phyloP scores from a whole-genome alignment of 1,284 basidiomycete genomes.

The Gymnopus androsaceus region DNA sequence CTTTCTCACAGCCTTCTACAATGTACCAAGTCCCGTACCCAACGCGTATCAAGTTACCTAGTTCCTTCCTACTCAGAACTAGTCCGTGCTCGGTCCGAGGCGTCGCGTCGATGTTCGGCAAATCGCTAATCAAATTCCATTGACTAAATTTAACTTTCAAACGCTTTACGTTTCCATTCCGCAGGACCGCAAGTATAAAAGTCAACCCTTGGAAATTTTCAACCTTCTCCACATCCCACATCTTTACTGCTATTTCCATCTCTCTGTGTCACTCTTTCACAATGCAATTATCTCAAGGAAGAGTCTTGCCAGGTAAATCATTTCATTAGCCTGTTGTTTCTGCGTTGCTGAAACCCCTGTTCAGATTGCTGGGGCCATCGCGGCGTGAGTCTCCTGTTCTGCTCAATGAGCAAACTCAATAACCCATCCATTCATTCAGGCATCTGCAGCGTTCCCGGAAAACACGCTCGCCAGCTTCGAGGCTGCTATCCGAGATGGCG shows the following conservation, averaged over 20 bases:
- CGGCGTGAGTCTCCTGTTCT: constrained; percentile 61
- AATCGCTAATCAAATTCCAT: too few relatives aligned
- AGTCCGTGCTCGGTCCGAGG: too few relatives aligned
- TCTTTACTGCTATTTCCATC: neutral
- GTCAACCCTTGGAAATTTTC: too few relatives aligned
- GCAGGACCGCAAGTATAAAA: too few relatives aligned
- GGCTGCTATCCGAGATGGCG: constrained; percentile 89
- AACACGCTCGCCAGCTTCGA: constrained; percentile 93
- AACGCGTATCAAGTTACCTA: too few relatives aligned
- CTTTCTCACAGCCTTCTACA: too few relatives aligned
- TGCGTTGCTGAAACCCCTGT: neutral
- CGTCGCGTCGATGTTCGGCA: too few relatives aligned
- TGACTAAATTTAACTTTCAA: too few relatives aligned
- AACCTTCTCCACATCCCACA: neutral
- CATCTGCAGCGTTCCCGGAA: constrained; percentile 85
- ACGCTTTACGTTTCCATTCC: too few relatives aligned
- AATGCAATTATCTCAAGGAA: constrained; percentile 1
- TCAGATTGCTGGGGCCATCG: constrained; percentile 94
- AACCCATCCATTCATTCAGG: constrained; percentile 45
- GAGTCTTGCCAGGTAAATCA: constrained; percentile 37
- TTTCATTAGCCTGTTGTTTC: neutral
- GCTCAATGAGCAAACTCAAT: neutral
- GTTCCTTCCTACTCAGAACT: too few relatives aligned
- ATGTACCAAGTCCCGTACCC: too few relatives aligned
- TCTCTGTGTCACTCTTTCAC: neutral